Evolutionary conservation across 2,329 filamentous ascomycete genomes (phyloP).

Genomic region (Onygena corvina): DNA sequence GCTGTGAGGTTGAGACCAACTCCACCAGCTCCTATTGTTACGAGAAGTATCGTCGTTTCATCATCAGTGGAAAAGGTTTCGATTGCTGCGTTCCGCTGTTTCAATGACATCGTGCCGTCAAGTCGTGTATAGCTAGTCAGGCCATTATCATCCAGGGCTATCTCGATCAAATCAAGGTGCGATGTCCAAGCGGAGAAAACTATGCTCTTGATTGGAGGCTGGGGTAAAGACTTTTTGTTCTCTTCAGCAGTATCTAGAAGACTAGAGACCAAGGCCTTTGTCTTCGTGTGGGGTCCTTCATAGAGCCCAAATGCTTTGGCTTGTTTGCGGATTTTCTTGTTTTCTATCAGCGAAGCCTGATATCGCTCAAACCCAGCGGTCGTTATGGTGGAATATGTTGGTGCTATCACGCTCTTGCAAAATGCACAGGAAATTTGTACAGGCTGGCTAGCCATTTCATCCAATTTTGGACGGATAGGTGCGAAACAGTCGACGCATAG

Average conservation of each 20-base stretch:
- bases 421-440: slow-evolving; percentile 47
- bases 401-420: slow-evolving; percentile 53
- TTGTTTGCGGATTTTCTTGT: slow-evolving; percentile 35
- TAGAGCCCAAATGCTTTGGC: slow-evolving; percentile 57
- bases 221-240: slow-evolving; percentile 39
- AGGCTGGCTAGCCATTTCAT: slow-evolving; percentile 34
- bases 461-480: slow-evolving; percentile 45
- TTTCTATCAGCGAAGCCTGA: slow-evolving; percentile 46
- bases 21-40: slow-evolving; percentile 85
- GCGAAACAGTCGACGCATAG: slow-evolving; percentile 64
- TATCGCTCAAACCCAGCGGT: slow-evolving; percentile 43
- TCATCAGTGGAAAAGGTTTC: slow-evolving; percentile 63
- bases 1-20: slow-evolving; percentile 82
- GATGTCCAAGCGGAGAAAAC: slow-evolving; percentile 95
- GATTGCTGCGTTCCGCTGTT: slow-evolving; percentile 62
- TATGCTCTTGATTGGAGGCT: slow-evolving; percentile 78
- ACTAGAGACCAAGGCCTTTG: slow-evolving; percentile 64
- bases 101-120: slow-evolving; percentile 76
- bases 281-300: slow-evolving; percentile 82
- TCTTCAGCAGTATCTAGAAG: slow-evolving; percentile 52
- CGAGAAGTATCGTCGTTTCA: slow-evolving; percentile 65
- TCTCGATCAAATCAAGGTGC: slow-evolving; percentile 81
- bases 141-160: slow-evolving; percentile 52
- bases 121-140: slow-evolving; percentile 60
- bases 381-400: slow-evolving; percentile 56